Conservation (phyloP, 2,329 filamentous ascomycete species). For the Calonectria hongkongensis region DNA sequence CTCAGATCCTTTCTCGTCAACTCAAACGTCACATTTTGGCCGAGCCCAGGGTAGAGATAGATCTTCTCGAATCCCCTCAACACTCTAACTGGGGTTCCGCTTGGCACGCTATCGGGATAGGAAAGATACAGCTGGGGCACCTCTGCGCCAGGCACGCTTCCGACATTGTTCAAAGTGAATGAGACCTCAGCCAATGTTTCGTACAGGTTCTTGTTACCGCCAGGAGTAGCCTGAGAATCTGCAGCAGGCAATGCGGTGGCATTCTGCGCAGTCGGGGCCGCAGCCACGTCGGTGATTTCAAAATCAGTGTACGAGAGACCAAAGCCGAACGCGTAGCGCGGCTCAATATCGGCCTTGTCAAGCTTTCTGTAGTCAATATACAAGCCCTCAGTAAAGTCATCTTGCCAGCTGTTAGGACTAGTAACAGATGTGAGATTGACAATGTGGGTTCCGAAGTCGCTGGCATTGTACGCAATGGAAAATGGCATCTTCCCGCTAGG, state of each 20-base stretch:
- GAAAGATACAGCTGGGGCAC: constrained; percentile 73
- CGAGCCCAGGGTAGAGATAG: constrained; percentile 73
- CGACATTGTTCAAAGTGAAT: constrained; percentile 79
- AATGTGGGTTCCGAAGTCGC: constrained; percentile 71
- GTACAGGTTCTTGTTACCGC: constrained; percentile 68
- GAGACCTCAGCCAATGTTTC: constrained; percentile 70
- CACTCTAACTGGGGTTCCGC: constrained; percentile 71
- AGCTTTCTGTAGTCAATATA: constrained; percentile 83
- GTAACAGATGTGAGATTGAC: constrained; percentile 64
- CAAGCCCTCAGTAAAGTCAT: constrained; percentile 71
- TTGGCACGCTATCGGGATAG: constrained; percentile 59
- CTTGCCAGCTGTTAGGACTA: constrained; percentile 69
- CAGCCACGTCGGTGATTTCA: constrained; percentile 71
- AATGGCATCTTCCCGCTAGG: constrained; percentile 76
- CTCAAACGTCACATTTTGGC: constrained; percentile 70
- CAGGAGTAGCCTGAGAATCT: constrained; percentile 63
- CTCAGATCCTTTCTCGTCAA: constrained; percentile 77
- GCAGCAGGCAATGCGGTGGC: constrained; percentile 54
- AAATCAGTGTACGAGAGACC: constrained; percentile 85
- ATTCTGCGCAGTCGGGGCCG: constrained; percentile 58
- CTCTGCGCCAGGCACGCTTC: constrained; percentile 68
- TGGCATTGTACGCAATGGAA: constrained; percentile 74
- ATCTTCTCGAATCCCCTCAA: constrained; percentile 79
- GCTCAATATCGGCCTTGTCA: constrained; percentile 76
- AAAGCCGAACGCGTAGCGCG: constrained; percentile 84